phyloP scores from a whole-genome alignment of 1,284 basidiomycete genomes.

The Vanrija humicola region DNA sequence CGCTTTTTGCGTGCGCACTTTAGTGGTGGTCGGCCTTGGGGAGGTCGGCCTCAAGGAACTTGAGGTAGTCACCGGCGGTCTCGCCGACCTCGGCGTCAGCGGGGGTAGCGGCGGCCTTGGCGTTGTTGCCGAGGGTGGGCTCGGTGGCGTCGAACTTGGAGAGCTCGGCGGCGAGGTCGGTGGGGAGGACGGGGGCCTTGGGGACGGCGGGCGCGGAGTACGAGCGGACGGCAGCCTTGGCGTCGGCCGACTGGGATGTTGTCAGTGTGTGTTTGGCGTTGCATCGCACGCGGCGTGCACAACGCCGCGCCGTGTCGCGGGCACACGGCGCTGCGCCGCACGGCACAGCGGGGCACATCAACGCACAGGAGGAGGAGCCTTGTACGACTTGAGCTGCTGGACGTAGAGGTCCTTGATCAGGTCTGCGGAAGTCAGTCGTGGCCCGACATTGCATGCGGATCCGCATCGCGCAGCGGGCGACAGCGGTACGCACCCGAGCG shows the following conservation, averaged over 20 bases:
- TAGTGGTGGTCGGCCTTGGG: constrained; percentile 56
- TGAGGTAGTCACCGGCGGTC: constrained; percentile 60
- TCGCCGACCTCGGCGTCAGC: constrained; percentile 48
- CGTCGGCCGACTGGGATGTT: constrained; percentile 66
- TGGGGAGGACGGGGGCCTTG: constrained; percentile 64
- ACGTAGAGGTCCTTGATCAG: constrained; percentile 89
- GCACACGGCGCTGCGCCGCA: too few species aligned
- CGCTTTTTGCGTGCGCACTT: not conserved
- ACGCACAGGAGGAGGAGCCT: constrained; percentile 50
- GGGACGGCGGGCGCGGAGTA: constrained; percentile 67
- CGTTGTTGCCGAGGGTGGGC: constrained; percentile 57
- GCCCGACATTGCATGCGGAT: not conserved
- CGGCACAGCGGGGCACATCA: too few species aligned
- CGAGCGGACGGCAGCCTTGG: constrained; percentile 66
- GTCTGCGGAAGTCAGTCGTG: constrained; percentile 55
- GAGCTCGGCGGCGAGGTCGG: constrained; percentile 76
- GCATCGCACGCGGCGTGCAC: not conserved
- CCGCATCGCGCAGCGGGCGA: not conserved
- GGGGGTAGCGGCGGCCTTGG: constrained; percentile 31
- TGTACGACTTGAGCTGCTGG: constrained; percentile 85
- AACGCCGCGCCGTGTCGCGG: too few species aligned
- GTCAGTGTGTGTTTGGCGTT: too few species aligned
- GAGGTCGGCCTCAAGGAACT: constrained; percentile 54
- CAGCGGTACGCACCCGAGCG: constrained; percentile 61
- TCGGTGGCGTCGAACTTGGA: constrained; percentile 72